These are phyloP conservation scores for Ensete ventricosum DNA, from an alignment of 176 grass and related monocot species.

Conservation along the genomic window DNA sequence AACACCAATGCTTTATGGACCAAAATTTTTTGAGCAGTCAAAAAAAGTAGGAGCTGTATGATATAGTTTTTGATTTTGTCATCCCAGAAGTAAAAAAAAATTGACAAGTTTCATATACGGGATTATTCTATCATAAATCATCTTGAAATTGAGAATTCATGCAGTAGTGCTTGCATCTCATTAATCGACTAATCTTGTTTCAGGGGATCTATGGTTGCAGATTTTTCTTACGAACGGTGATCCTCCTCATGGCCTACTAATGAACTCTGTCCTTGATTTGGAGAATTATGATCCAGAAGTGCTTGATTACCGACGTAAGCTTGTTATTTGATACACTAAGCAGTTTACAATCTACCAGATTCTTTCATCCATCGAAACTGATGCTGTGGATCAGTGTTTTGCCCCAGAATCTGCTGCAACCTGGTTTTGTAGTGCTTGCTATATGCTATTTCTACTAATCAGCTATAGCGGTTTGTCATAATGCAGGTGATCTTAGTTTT, in stretches of 20 bases:
- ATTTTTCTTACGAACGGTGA: slow-evolving; percentile 64
- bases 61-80: background rate
- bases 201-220: slow-evolving; percentile 46
- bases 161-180: background rate
- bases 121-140: background rate
- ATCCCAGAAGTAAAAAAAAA: background rate
- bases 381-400: background rate
- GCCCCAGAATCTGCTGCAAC: background rate
- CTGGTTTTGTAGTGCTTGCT: background rate
- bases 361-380: slow-evolving; percentile 36
- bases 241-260: slow-evolving; percentile 33
- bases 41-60: background rate
- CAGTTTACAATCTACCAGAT: slow-evolving; percentile 63
- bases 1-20: background rate
- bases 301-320: slow-evolving; percentile 34
- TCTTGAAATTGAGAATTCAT: background rate
- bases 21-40: background rate
- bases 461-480: background rate
- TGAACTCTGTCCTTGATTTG: slow-evolving; percentile 45
- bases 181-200: background rate
- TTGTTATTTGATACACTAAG: slow-evolving; percentile 47
- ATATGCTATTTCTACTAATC: background rate
- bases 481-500: too few relatives aligned
- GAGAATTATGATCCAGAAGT: slow-evolving; percentile 24
- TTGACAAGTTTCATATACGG: background rate